Base-by-base conservation (phyloP, 371 early-diverging fungal genomes). In the Circinella minor region DNA sequence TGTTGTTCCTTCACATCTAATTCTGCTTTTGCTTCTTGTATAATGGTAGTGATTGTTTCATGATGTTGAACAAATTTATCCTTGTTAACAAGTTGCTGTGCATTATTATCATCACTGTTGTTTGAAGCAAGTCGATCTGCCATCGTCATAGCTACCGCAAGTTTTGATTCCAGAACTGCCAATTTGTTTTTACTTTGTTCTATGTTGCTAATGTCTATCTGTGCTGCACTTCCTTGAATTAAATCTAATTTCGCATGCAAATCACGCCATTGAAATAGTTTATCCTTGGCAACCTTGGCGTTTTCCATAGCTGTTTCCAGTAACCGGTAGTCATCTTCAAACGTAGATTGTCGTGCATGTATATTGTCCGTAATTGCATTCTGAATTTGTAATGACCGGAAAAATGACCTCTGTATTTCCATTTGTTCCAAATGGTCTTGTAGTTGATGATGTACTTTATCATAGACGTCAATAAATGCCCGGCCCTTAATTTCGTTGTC, bases 341-440 rank as follows among this genome's bases (percentile, higher is more conserved):
- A 37, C 3, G 6, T 47, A 17, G 34, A 57, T 13, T 65, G 64
- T 4, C 43, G 47, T 36, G 20, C 27, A 38, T 9, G 17, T 11
- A 66, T 57, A 9, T 55, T 34, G 34, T 57, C 27, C 4, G 51
- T 68, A 13, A 66, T 63, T 7, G 55, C 60, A 20, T 67, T 57
- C 46, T 71, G 67, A 17, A 62, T 39, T 54, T 71, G 67, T 10
- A 71, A 46, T 14, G 38, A 57, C 20, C 67, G 59, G 36, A 62
- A 57, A 37, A 67, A 71, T 6, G 71, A 66, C 11, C 61, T 46
- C 14, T 66, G 71, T 6, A 66, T 63, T 17, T 67, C 61, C 17
- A 55, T 17, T 2, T 60, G 36, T 38, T 70, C 66, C 38, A 60
- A 51, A 6, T 51, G 46, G 27, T 65, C 71, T 51, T 70, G 60